These are phyloP conservation scores for Didymella lethalis DNA, from an alignment of 2,329 filamentous ascomycete genomes.

Conservation along the genomic window DNA sequence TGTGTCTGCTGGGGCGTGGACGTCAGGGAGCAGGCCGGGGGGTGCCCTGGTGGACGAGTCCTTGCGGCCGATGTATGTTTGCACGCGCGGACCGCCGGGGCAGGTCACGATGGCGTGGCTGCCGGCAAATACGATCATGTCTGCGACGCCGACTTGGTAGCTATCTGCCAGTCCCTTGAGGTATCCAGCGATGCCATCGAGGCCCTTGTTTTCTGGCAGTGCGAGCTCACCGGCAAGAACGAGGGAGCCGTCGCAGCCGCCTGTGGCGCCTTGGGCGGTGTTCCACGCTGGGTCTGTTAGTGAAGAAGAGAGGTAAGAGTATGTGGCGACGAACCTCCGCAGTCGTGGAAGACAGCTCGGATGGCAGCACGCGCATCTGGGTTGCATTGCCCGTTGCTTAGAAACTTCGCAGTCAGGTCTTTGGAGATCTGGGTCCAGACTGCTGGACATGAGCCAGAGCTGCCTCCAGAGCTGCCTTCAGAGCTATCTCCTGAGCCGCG, in stretches of 20 bases:
- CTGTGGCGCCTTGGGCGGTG: constrained; percentile 22
- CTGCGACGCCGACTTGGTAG: constrained; percentile 37
- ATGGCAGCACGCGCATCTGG: constrained; percentile 29
- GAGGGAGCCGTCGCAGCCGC: constrained; percentile 29
- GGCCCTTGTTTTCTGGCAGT: constrained; percentile 50
- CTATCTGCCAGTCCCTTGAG: constrained; percentile 47
- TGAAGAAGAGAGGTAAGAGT: background rate
- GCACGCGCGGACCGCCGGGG: constrained; percentile 23
- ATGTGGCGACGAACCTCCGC: constrained; percentile 26
- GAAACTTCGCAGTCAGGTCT: constrained; percentile 17
- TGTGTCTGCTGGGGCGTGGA: constrained; percentile 17
- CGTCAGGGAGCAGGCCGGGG: constrained; percentile 15
- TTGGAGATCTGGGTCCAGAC: constrained; percentile 20
- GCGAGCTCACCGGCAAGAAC: constrained; percentile 26
- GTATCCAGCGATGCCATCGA: constrained; percentile 51
- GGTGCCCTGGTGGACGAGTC: constrained; percentile 23
- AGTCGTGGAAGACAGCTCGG: constrained; percentile 30
- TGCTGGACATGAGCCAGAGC: constrained; percentile 12
- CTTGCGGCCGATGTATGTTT: constrained; percentile 25
- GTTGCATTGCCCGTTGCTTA: constrained; percentile 36
- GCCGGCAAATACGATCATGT: constrained; percentile 25
- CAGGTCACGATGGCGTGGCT: constrained; percentile 27
- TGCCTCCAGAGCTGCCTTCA: constrained; percentile 2
- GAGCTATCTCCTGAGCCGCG: background rate
- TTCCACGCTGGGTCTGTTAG: constrained; percentile 26